Percentiles rank a stretch among this genome's conserved stretches.
Evolutionary conservation across 441 rosid genomes (phyloP).

Genomic region (Aquilaria agallochum): DNA sequence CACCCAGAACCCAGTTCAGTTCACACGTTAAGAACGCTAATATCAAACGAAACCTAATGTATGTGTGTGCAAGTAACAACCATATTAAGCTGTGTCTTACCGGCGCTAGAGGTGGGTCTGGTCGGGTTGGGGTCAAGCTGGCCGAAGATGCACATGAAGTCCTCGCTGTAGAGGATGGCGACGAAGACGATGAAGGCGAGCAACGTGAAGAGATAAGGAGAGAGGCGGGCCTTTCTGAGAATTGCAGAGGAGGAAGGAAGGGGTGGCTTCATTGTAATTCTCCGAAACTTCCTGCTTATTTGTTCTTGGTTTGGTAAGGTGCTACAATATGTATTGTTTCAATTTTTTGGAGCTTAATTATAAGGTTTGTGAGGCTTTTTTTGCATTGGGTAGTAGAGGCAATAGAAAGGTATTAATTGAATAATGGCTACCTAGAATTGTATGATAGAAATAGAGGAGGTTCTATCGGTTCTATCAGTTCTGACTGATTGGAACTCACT

Average conservation of each 20-base stretch:
- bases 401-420: too few relatives aligned
- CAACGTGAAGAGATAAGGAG: constrained; percentile 54
- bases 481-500: too few relatives aligned
- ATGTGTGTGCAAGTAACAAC: not conserved
- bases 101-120: constrained; percentile 19
- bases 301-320: not conserved
- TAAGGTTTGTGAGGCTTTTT: not conserved
- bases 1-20: constrained; percentile 19
- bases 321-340: not conserved
- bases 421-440: too few relatives aligned
- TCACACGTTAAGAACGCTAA: not conserved
- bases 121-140: constrained; percentile 31
- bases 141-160: constrained; percentile 45
- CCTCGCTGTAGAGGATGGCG: constrained; percentile 59
- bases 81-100: constrained; percentile 22
- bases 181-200: constrained; percentile 62
- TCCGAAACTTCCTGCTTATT: too few relatives aligned
- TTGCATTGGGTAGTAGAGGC: too few relatives aligned
- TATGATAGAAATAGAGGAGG: too few relatives aligned
- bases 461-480: too few relatives aligned
- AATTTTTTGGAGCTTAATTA: not conserved
- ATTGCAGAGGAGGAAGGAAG: constrained; percentile 34
- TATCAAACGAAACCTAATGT: not conserved
- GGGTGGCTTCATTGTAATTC: constrained; percentile 36
- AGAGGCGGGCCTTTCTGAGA: constrained; percentile 60